Percentiles rank a stretch among this genome's conserved stretches.
phyloP scores from a whole-genome alignment of 2,329 filamentous ascomycete genomes.

The Diaporthe amygdali region DNA sequence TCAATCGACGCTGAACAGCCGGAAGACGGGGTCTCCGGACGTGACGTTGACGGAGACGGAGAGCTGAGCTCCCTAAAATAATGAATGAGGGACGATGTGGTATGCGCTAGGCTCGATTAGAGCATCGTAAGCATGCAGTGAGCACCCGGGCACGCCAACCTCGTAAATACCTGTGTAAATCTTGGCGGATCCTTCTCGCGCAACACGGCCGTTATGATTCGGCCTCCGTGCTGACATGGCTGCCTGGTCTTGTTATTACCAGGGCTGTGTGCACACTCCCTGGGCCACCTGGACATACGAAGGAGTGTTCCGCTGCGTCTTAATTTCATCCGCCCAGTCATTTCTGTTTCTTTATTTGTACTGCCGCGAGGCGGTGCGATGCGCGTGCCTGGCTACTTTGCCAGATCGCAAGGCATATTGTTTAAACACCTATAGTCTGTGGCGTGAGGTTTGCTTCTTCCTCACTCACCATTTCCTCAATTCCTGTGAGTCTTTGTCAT shows the following conservation, averaged over 20 bases:
- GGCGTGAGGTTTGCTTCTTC: neutral
- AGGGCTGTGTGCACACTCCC: neutral
- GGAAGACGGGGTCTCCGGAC: too few species aligned
- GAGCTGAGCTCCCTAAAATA: neutral
- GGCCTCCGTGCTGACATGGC: neutral
- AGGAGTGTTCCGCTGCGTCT: neutral
- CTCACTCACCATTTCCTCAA: neutral
- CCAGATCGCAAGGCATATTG: neutral
- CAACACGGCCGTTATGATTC: neutral
- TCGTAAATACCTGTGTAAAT: neutral
- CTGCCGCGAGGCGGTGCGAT: neutral
- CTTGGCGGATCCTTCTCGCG: constrained; percentile 7
- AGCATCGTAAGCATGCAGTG: neutral
- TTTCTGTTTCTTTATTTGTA: neutral
- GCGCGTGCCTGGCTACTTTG: neutral
- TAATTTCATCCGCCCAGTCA: too few species aligned
- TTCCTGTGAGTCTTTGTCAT: neutral
- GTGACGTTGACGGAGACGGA: too few species aligned
- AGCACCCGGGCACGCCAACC: neutral
- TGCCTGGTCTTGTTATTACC: neutral
- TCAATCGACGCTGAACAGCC: too few species aligned
- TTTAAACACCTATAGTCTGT: neutral
- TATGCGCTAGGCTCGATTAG: neutral
- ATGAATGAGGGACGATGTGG: neutral
- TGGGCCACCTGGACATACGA: neutral